Conservation (phyloP, 345 rosid species). For the Carallia pectinifolia region DNA sequence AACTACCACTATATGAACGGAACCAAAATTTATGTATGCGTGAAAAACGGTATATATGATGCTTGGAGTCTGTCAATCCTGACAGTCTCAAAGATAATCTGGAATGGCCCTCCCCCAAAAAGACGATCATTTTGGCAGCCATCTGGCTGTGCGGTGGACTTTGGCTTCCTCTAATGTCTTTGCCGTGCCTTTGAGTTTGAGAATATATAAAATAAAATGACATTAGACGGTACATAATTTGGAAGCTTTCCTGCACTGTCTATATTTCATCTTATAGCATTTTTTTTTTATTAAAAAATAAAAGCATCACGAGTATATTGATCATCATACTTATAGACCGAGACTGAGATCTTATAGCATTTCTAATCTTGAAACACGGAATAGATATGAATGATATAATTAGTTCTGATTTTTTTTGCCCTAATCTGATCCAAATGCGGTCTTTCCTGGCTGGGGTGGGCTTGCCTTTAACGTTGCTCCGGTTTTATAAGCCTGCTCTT, state of each 20-base stretch:
- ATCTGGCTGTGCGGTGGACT: slow-evolving; percentile 40
- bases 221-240: background rate
- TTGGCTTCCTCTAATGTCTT: slow-evolving; percentile 40
- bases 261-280: background rate
- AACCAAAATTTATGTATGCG: slow-evolving; percentile 52
- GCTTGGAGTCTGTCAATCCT: slow-evolving; percentile 33
- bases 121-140: slow-evolving; percentile 35
- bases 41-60: slow-evolving; percentile 52
- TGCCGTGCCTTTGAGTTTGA: slow-evolving; percentile 30
- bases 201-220: slow-evolving; percentile 35
- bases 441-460: too few species aligned
- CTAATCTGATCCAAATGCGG: too few species aligned
- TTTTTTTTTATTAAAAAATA: too few species aligned
- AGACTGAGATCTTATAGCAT: too few species aligned
- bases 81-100: slow-evolving; percentile 31
- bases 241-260: background rate
- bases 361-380: too few species aligned
- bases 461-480: too few species aligned
- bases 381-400: too few species aligned
- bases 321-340: too few species aligned
- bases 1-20: slow-evolving; percentile 37
- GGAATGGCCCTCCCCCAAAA: slow-evolving; percentile 32
- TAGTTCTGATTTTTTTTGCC: too few species aligned
- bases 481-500: too few species aligned
- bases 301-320: too few species aligned